Base-by-base conservation (phyloP, 2,329 filamentous ascomycete genomes). In the Monilinia fructicola region DNA sequence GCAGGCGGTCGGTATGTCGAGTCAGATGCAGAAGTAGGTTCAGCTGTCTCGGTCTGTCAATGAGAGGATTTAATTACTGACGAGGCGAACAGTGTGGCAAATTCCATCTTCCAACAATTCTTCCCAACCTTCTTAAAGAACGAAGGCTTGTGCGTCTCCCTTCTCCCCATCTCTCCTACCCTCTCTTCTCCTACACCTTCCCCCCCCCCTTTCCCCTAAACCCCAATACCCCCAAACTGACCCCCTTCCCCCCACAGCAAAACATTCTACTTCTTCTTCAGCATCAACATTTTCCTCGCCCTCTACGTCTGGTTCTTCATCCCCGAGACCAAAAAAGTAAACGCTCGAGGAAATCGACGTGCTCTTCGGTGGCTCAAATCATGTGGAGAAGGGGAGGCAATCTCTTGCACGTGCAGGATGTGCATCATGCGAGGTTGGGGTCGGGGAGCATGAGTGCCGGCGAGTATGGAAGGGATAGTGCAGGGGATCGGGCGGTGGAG, bases 1-100 rank as follows among this genome's bases (percentile, higher is more conserved):
- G 2, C 87, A 90, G 74, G 87, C 87, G 48, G 85, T 90, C 21
- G 87, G 87, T 64, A 90, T 90, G 87, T 85, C 62, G 26, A 61
- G 23, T 42, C 59, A 67, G 60, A 67, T 67, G 60, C 54, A 58
- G 38, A 64, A 64, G 54, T 58, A 58, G 28, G 54, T 44, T 18
- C 16, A 7, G 21, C 26, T 3, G 14, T 35, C 7, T 42, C 28
- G 11, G 42, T 23, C 40, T 42, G 4, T 42, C 26, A 6, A 48
- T 21, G 2, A 11, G 23, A 42, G 12, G 40, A 1, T 6, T 42
- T 5, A 1, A 26, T 18, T 11, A 42, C 54, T 56, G 38, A 56
- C 9, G 3, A 5, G 5, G 26, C 26, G 46, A 23, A 18, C 4
- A 56, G 54, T 5, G 54, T 58, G 2, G 54, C 38, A 28, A 58